Conservation (phyloP, 164 flowering plant genomes). For the grape (Vitis vinifera) region DNA sequence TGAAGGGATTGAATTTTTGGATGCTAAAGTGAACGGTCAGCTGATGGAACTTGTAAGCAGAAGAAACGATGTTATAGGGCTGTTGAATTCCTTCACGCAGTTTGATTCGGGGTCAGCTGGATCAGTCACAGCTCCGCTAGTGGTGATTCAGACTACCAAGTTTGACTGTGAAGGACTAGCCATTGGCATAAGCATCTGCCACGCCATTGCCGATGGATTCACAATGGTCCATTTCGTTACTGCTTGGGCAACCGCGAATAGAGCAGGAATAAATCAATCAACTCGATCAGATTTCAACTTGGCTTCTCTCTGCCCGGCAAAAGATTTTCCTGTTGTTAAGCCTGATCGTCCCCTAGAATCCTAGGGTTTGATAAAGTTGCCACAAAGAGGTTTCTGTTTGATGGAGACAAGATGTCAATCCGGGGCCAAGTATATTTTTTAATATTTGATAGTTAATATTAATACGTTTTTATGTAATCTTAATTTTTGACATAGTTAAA, state of each 20-base stretch:
- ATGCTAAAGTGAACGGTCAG: conserved; percentile 2
- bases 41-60: background rate
- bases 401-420: background rate
- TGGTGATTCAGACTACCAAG: conserved; percentile 12
- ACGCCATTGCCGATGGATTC: conserved; percentile 10
- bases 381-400: conserved; percentile 17
- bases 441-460: no score
- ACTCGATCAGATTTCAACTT: background rate
- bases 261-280: conserved; percentile 1
- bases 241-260: conserved; percentile 11
- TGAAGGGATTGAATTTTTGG: conserved; percentile 4
- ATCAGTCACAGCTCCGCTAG: background rate
- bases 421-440: background rate
- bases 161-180: conserved; percentile 20
- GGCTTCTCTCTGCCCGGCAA: background rate
- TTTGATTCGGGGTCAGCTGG: background rate
- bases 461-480: no score
- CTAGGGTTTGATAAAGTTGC: background rate
- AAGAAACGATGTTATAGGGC: background rate
- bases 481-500: no score
- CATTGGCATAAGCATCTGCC: conserved; percentile 4
- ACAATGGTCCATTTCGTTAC: conserved; percentile 1
- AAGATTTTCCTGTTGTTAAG: background rate
- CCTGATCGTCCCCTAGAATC: background rate
- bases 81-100: no score